A percentile compares a stretch with the other conserved stretches of the same genome.
Conservation (phyloP, 768 basidiomycete genomes). For the Erythrobasidium yunnanense region DNA sequence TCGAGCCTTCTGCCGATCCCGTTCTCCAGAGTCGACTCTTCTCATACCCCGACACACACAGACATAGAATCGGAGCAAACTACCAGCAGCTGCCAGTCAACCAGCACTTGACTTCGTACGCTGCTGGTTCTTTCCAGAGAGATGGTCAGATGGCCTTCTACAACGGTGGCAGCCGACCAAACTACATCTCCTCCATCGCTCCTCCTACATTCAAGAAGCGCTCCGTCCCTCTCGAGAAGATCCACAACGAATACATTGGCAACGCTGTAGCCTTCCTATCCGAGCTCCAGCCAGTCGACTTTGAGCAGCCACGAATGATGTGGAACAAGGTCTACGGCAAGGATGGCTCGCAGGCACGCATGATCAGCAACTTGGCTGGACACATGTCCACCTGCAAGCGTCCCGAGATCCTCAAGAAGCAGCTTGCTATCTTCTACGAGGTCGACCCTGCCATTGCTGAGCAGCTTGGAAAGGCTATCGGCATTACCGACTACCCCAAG, state of each 20-base stretch:
- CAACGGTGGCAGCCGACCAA: conserved; percentile 73
- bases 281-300: conserved; percentile 59
- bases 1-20: conserved; percentile 82
- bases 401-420: conserved; percentile 39
- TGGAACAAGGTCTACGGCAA: conserved; percentile 42
- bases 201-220: conserved; percentile 56
- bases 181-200: conserved; percentile 69
- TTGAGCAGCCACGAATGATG: conserved; percentile 41
- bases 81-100: conserved; percentile 74
- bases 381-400: conserved; percentile 30
- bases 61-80: conserved; percentile 44
- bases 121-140: conserved; percentile 78
- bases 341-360: conserved; percentile 39
- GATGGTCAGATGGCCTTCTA: conserved; percentile 51
- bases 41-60: conserved; percentile 57
- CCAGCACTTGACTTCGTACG: conserved; percentile 27
- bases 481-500: conserved; percentile 40
- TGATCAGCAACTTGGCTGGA: conserved; percentile 43
- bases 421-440: conserved; percentile 55
- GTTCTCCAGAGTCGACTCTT: conserved; percentile 89
- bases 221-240: conserved; percentile 39
- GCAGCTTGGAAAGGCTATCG: conserved; percentile 66
- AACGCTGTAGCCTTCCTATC: conserved; percentile 48
- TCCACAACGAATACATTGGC: conserved; percentile 67
- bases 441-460: conserved; percentile 65